Evolutionary conservation across 2,329 filamentous ascomycete species (phyloP), one percentile per base, ranked within the genome.

Genomic region (Sordariomycetes sp.): DNA sequence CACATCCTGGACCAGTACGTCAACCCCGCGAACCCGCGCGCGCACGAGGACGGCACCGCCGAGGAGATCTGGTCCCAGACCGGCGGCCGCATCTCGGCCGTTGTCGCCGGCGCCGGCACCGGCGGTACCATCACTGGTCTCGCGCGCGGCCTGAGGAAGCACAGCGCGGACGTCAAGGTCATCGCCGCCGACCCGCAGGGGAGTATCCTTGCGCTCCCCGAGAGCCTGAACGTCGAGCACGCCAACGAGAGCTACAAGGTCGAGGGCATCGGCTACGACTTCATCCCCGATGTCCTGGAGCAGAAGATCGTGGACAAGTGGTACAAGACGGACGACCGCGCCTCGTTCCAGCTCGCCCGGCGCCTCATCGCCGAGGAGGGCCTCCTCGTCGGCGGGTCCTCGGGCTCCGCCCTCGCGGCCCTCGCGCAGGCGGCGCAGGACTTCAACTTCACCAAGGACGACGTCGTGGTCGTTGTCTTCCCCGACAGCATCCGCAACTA

Each of bases 401-500:
- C 90, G 65, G 94, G 94, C 59, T 95, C 90, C 63, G 92, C 94
- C 48, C 87, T 97, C 75, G 85, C 87, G 7, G 92, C 89, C 20
- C 80, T 87, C 71, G 79, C 91, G 34, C 81, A 84, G 63, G 90
- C 89, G 1, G 81, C 86, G 56, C 85, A 86, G 69, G 90, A 95
- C 53, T 75, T 87, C 57, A 76, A 80, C n/a, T 79, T 96, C 62
- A 81, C 82, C 61, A 87, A 91, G 68, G 87, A 87, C 58, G 91
- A 99, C 66, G 83, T 90, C 1, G 83, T 97, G 0, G 94, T 99
- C 32, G 90, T 96, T 32, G 76, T 99, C 56, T 77, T 96, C 20
- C 95, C 94, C 1, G 94, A 99, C 71, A 96, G 90, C 74, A 97
- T 99, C 68, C 82, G 94, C 66, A 96, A 90, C 72, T 99, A 99